Evolutionary conservation across 495 filamentous ascomycete genomes (phyloP).

Genomic region (Penicillium soppii): DNA sequence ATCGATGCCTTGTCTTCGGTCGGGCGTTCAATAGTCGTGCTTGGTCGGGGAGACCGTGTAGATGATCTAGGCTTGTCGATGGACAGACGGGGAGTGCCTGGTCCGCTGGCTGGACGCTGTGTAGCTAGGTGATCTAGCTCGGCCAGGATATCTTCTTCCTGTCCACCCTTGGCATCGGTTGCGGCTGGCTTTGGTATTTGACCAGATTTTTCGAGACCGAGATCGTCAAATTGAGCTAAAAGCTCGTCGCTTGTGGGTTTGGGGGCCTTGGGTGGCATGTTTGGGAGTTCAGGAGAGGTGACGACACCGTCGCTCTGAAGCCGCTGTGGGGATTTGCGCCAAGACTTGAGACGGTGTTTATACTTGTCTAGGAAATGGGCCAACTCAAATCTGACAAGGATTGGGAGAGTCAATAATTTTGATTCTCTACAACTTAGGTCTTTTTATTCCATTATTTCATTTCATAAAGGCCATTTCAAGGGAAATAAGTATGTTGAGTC

Average conservation of each 20-base stretch:
- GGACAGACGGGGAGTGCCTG: slow-evolving; percentile 78
- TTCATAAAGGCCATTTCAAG: no score
- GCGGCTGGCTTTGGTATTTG: slow-evolving; percentile 43
- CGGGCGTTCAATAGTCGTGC: slow-evolving; percentile 53
- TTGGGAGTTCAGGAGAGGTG: slow-evolving; percentile 32
- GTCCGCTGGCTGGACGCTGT: slow-evolving; percentile 65
- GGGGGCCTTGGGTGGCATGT: slow-evolving; percentile 47
- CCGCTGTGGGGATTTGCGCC: slow-evolving; percentile 25
- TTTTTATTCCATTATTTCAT: no score
- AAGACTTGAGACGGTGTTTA: slow-evolving; percentile 20
- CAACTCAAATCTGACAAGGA: not conserved
- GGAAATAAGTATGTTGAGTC: no score
- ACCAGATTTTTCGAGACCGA: slow-evolving; percentile 51
- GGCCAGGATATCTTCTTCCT: slow-evolving; percentile 71
- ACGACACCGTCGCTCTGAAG: slow-evolving; percentile 29
- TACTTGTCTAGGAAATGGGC: not conserved
- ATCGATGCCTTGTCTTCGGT: slow-evolving; percentile 61
- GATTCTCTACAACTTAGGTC: no score
- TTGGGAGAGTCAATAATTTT: not conserved
- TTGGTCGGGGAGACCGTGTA: slow-evolving; percentile 57
- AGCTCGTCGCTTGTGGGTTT: slow-evolving; percentile 77
- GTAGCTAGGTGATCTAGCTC: slow-evolving; percentile 79
- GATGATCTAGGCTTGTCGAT: slow-evolving; percentile 50
- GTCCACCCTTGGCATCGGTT: slow-evolving; percentile 44
- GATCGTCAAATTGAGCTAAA: slow-evolving; percentile 75